Base-by-base conservation (phyloP, 1,284 basidiomycete genomes). In the Rhodotorula sp. region DNA sequence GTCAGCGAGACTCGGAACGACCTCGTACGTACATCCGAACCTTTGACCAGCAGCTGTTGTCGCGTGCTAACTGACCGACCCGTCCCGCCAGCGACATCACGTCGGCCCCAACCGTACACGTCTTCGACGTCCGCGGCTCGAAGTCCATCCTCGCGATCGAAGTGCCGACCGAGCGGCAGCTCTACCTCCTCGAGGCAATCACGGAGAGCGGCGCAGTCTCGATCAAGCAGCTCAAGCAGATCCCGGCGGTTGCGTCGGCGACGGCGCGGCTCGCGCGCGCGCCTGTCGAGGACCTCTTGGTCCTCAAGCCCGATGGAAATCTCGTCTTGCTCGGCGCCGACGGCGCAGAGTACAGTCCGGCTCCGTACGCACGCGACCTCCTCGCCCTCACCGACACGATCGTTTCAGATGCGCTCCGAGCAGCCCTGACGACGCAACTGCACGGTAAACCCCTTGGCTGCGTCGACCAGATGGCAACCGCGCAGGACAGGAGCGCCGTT, bases 211-310 rank as follows among this genome's bases (percentile, higher is more conserved):
- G 26, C 26, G 26, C 49, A 2, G n/a, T 47, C 39, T 48, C 61
- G 43, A n/a, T 26, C 14, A 39, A 46, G 2, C 80, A 81, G 23
- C 51, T 86, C 14, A 79, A 80, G 0, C 81, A 84, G 47, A 75
- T 86, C 3, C 81, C 85, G 86, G 64, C 47, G 14, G 6, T 29
- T 16, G 31, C 52, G 6, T 47, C 56, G 47, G 20, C 31, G 20
- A 18, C 52, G 47, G 64, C 43, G 12, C 3, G n/a, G 3, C 43
- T 54, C 0, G 47, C 43, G 12, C 63, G 63, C 6, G 18, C 39
- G 18, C 15, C 26, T 26, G 63, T 64, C 18, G n/a, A 65, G 29
- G 62, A 51, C 61, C 52, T 58, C 20, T 31, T 58, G 23, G 48
- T 58, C 64, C n/a, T 49, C 23, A 23, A 31, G 14, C 47, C 57